phyloP scores from a whole-genome alignment of 2,329 filamentous ascomycete species.

The Dactylella cylindrospora region DNA sequence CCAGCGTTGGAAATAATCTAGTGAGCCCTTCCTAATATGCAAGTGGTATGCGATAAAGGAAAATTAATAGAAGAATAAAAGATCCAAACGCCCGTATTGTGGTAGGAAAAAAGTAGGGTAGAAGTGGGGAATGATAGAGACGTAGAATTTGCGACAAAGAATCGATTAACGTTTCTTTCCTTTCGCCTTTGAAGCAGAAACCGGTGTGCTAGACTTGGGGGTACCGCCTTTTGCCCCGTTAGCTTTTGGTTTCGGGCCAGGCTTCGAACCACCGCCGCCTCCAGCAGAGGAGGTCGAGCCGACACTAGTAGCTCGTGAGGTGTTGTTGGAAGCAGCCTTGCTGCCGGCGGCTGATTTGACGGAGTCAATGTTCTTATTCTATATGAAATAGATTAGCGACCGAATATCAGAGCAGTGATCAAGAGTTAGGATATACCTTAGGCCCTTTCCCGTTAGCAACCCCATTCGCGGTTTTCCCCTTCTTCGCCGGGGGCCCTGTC shows the following conservation, averaged over 20 bases:
- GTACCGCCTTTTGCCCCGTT: conserved; percentile 34
- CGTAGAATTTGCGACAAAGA: no score
- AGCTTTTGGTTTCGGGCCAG: conserved; percentile 28
- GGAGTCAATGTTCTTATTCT: conserved; percentile 93
- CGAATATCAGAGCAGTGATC: not conserved
- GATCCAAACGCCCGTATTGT: no score
- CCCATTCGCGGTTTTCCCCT: conserved; percentile 64
- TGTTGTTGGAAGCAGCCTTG: conserved; percentile 73
- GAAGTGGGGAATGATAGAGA: no score
- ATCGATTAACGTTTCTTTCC: conserved; percentile 28
- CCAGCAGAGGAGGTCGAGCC: conserved; percentile 65
- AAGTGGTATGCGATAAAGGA: no score
- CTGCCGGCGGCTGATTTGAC: conserved; percentile 71
- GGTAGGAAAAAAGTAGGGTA: no score
- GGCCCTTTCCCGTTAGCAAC: conserved; percentile 46
- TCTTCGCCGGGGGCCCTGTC: conserved; percentile 82
- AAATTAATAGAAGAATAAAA: no score
- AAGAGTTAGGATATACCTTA: conserved; percentile 46
- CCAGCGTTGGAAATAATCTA: no score
- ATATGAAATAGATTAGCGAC: conserved; percentile 33
- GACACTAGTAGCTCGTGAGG: conserved; percentile 85
- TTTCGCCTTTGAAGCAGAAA: conserved; percentile 27
- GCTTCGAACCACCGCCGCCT: conserved; percentile 49
- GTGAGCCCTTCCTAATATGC: no score
- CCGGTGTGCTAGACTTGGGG: conserved; percentile 29